These are phyloP conservation scores for Citrus cavaleriei DNA, from an alignment of 345 rosid genomes.

Conservation along the genomic window DNA sequence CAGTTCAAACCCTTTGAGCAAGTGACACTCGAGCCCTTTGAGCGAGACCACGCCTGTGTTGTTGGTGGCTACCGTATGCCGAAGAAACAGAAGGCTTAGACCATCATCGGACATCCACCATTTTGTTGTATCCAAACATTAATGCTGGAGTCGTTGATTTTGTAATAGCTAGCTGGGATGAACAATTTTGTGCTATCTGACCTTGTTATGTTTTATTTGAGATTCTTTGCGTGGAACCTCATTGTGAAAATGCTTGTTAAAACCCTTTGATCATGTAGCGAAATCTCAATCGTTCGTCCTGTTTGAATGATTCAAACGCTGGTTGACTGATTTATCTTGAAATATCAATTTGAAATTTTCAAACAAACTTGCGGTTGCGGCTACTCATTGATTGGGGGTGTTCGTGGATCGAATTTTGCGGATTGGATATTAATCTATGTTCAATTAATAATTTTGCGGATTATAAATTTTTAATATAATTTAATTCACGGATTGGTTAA, in stretches of 20 bases:
- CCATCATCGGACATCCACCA: not conserved
- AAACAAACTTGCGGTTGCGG: too few relatives aligned
- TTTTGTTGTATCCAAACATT: too few relatives aligned
- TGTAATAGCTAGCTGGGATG: not conserved
- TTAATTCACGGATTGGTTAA: too few relatives aligned
- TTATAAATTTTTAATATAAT: too few relatives aligned
- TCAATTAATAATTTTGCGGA: too few relatives aligned
- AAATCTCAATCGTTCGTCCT: not conserved
- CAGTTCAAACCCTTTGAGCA: constrained; percentile 89
- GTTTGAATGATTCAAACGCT: not conserved
- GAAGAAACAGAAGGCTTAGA: constrained; percentile 59
- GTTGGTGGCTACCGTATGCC: constrained; percentile 86
- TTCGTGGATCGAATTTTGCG: rapidly evolving
- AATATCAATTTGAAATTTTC: too few relatives aligned
- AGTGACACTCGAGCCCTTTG: constrained; percentile 92
- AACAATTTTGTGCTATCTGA: not conserved
- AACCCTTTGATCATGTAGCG: not conserved
- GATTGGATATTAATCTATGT: too few relatives aligned
- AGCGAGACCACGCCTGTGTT: constrained; percentile 96
- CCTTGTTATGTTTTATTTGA: not conserved
- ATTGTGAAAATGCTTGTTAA: not conserved
- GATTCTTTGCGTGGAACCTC: not conserved
- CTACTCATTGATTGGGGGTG: too few relatives aligned
- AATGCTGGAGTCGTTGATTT: too few relatives aligned
- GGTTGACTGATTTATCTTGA: not conserved